A percentile compares a stretch with the other conserved stretches of the same genome.
phyloP scores from a whole-genome alignment of 139 green algal species.

The Bryopsis sp. region DNA sequence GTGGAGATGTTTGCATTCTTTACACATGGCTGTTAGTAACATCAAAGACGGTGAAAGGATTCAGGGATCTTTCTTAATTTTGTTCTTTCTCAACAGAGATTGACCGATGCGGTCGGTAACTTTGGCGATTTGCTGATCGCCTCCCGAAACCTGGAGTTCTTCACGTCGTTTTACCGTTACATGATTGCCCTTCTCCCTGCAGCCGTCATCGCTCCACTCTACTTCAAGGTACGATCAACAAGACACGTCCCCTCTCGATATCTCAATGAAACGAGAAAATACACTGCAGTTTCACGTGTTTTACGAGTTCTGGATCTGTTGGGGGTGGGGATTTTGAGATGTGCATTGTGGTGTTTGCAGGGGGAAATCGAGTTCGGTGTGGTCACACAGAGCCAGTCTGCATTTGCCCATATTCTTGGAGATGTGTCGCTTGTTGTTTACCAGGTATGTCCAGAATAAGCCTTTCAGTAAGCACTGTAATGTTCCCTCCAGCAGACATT shows the following conservation, averaged over 20 bases:
- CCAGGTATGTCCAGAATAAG: too few relatives aligned
- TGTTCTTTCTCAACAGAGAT: conserved; percentile 42
- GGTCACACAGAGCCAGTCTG: conserved; percentile 85
- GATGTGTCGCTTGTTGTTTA: conserved; percentile 95
- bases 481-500: too few relatives aligned
- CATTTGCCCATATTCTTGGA: conserved; percentile 94
- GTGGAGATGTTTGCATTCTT: too few relatives aligned
- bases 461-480: too few relatives aligned
- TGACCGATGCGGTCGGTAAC: conserved; percentile 66
- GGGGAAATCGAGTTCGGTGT: conserved; percentile 98
- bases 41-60: too few relatives aligned
- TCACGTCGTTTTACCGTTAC: conserved; percentile 89
- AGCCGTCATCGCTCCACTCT: conserved; percentile 94
- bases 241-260: too few relatives aligned
- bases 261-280: too few relatives aligned
- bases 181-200: conserved; percentile 91
- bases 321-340: neutral
- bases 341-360: conserved; percentile 19
- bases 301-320: neutral
- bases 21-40: too few relatives aligned
- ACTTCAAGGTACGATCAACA: conserved; percentile 68
- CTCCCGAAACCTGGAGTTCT: conserved; percentile 91
- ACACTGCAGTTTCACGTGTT: neutral
- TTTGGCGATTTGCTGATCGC: conserved; percentile 72
- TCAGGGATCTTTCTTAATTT: too few relatives aligned